Evolutionary conservation across 371 early-diverging fungal species (phyloP).

Genomic region (Saksenaea vasiformis): DNA sequence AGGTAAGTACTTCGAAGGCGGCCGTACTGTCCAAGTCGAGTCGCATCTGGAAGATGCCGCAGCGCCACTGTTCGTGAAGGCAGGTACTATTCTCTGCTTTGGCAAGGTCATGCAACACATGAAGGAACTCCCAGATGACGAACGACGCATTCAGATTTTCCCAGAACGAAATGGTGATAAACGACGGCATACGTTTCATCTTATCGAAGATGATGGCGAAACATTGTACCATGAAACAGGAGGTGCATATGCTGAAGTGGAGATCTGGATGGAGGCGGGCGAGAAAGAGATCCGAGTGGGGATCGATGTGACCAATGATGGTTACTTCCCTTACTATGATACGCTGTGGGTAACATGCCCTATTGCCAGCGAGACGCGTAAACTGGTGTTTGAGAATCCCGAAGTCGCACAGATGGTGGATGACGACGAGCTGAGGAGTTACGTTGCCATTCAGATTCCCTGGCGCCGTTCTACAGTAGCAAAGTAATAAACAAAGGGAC

Average conservation of each 20-base stretch:
- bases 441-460: slow-evolving; percentile 13
- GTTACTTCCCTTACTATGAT: slow-evolving; percentile 42
- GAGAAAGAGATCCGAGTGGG: slow-evolving; percentile 32
- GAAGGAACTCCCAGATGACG: slow-evolving; percentile 26
- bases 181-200: slow-evolving; percentile 16
- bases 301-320: slow-evolving; percentile 29
- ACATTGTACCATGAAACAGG: slow-evolving; percentile 38
- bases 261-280: slow-evolving; percentile 28
- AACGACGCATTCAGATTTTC: slow-evolving; percentile 38
- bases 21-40: slow-evolving; percentile 22
- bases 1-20: slow-evolving; percentile 26
- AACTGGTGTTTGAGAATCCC: slow-evolving; percentile 10
- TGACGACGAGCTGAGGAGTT: slow-evolving; percentile 19
- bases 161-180: slow-evolving; percentile 18
- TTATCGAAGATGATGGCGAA: slow-evolving; percentile 48
- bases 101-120: slow-evolving; percentile 39
- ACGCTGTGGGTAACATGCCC: slow-evolving; percentile 46
- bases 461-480: background rate
- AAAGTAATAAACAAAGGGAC: background rate
- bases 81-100: slow-evolving; percentile 30
- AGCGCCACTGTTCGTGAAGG: slow-evolving; percentile 37
- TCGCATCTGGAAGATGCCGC: slow-evolving; percentile 23
- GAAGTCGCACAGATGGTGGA: slow-evolving; percentile 15
- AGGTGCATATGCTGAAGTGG: slow-evolving; percentile 32
- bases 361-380: slow-evolving; percentile 39